phyloP scores from a whole-genome alignment of 495 filamentous ascomycete species.

The Penicillium soppii region DNA sequence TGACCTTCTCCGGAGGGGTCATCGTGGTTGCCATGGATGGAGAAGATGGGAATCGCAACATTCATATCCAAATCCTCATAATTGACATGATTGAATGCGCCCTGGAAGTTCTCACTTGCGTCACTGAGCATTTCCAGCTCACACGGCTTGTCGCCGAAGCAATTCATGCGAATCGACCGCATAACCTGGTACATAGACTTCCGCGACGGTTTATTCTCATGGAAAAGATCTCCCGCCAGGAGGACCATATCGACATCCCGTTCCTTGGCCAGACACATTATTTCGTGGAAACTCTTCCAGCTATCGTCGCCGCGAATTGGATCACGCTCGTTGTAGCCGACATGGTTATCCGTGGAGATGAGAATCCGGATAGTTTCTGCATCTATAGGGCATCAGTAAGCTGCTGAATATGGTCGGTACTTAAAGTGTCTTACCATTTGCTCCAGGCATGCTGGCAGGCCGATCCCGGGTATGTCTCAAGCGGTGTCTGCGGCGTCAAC shows the following conservation, averaged over 20 bases:
- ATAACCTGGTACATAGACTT: slow-evolving; percentile 98
- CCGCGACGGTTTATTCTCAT: slow-evolving; percentile 97
- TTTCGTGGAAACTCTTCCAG: slow-evolving; percentile 93
- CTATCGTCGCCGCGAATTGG: slow-evolving; percentile 92
- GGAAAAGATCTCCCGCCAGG: slow-evolving; percentile 91
- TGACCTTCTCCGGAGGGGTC: slow-evolving; percentile 93
- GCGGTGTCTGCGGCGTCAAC: neutral
- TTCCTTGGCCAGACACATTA: slow-evolving; percentile 86
- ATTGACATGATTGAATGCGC: slow-evolving; percentile 87
- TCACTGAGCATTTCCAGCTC: slow-evolving; percentile 95
- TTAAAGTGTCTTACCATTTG: slow-evolving; percentile 18
- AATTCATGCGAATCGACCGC: slow-evolving; percentile 88
- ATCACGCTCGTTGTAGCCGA: slow-evolving; percentile 93
- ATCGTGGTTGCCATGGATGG: slow-evolving; percentile 98
- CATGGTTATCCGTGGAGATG: slow-evolving; percentile 93
- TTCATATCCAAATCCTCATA: slow-evolving; percentile 98
- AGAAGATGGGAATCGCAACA: slow-evolving; percentile 95
- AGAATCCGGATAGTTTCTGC: slow-evolving; percentile 94
- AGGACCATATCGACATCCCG: slow-evolving; percentile 96
- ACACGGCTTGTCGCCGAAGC: slow-evolving; percentile 91
- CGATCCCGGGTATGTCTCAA: neutral
- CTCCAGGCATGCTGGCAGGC: slow-evolving; percentile 25
- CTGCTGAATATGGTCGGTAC: neutral
- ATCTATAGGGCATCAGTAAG: slow-evolving; percentile 39
- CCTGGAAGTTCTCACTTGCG: slow-evolving; percentile 81